Conservation (phyloP, 345 rosid species). For the Firmiana major region DNA sequence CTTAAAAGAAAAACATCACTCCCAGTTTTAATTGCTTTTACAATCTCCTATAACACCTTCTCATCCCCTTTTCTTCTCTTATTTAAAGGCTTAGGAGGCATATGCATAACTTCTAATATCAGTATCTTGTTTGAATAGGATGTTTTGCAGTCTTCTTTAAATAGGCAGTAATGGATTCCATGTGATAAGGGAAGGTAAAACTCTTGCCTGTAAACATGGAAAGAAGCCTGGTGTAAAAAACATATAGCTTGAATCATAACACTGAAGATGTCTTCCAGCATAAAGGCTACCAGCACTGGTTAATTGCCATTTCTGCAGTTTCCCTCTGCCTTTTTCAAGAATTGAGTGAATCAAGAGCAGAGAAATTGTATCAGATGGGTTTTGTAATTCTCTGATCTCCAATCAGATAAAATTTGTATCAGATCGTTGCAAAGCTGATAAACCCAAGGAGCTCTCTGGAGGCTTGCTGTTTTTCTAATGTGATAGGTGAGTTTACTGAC, state of each 20-base stretch:
- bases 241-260: slow-evolving; percentile 16
- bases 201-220: slow-evolving; percentile 79
- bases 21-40: too few relatives aligned
- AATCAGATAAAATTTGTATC: slow-evolving; percentile 66
- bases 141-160: too few relatives aligned
- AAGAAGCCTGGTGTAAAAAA: slow-evolving; percentile 30
- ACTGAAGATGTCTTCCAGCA: slow-evolving; percentile 86
- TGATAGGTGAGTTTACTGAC: slow-evolving; percentile 75
- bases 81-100: too few relatives aligned
- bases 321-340: slow-evolving; percentile 95
- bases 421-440: slow-evolving; percentile 89
- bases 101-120: too few relatives aligned
- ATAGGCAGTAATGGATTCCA: too few relatives aligned
- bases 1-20: too few relatives aligned
- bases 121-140: too few relatives aligned
- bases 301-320: slow-evolving; percentile 74
- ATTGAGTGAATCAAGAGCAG: slow-evolving; percentile 69
- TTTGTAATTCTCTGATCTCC: slow-evolving; percentile 76
- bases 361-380: slow-evolving; percentile 62
- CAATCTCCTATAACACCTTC: too few relatives aligned
- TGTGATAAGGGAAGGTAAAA: not conserved
- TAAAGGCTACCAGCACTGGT: slow-evolving; percentile 51
- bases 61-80: too few relatives aligned
- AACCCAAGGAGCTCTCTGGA: slow-evolving; percentile 78
- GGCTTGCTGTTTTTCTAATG: slow-evolving; percentile 65